Conservation (phyloP, 176 grass and related monocot species). For the Stipa capillata region DNA sequence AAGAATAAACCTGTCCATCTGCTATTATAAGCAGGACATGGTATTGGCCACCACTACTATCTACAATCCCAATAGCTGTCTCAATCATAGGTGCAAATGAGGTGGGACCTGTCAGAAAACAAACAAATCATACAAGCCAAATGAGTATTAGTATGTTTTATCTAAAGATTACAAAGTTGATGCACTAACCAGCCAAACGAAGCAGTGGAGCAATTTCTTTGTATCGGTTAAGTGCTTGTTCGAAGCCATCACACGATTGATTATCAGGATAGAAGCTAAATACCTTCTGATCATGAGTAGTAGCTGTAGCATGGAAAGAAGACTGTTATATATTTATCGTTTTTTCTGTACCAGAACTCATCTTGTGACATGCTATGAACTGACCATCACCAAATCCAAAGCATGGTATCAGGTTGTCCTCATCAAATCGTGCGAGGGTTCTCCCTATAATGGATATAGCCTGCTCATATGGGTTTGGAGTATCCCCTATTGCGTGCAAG, state of each 20-base stretch:
- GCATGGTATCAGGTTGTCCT: conserved; percentile 75
- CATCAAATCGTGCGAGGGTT: conserved; percentile 63
- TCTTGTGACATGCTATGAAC: neutral
- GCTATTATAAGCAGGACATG: conserved; percentile 85
- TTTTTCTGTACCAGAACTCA: neutral
- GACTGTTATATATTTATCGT: neutral
- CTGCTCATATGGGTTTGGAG: conserved; percentile 72
- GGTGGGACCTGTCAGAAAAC: conserved; percentile 52
- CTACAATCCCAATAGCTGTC: conserved; percentile 66
- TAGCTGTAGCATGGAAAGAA: conserved; percentile 34
- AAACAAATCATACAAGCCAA: neutral
- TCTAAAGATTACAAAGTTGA: neutral
- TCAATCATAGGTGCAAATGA: conserved; percentile 84
- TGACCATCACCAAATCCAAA: conserved; percentile 73
- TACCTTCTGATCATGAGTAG: conserved; percentile 66
- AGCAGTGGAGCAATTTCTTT: conserved; percentile 69
- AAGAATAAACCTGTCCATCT: conserved; percentile 71
- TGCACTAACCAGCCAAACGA: conserved; percentile 41
- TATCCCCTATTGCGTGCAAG: conserved; percentile 48
- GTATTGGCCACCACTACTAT: conserved; percentile 78
- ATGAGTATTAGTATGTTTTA: neutral
- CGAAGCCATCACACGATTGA: conserved; percentile 54
- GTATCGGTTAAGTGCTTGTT: conserved; percentile 58
- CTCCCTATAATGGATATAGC: conserved; percentile 70
- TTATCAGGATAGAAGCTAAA: conserved; percentile 77